Evolutionary conservation across 2,329 filamentous ascomycete species (phyloP), one percentile per base, ranked within the genome.

Genomic region (Aureobasidium sp.): DNA sequence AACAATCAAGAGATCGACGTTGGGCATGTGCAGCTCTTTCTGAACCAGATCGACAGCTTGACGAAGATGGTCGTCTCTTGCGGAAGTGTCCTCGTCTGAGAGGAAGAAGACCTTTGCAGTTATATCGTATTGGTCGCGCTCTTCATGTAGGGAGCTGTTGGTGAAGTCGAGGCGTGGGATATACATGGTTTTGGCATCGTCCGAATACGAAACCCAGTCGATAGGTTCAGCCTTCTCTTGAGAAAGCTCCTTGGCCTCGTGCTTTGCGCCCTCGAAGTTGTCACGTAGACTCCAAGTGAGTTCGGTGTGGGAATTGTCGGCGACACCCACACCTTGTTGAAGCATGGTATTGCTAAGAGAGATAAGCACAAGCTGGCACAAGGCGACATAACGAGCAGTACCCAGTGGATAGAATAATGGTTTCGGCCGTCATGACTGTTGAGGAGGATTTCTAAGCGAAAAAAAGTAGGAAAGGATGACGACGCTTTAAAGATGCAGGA

Each of bases 41-140:
- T 88, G 80, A 10, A 97, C 92, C 10, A 96, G 76, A 57, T 85
- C 79, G 66, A 99, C 80, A 1, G 94, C 93, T 70, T 95, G 89
- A 61, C 82, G 77, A 9, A 89, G 88, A 71, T 96, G 87, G 60
- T 80, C 78, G 66, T 83, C 83, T 63, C 93, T 85, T 10, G 66
- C 57, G 30, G 66, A 64, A 11, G 55, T 66, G 27, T 68, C 64
- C 27, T 66, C 68, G 21, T 83, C 84, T 3, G 91, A 88, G 32
- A 97, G 82, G 75, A 94, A 95, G 79, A 99, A 99, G 27, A 99
- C 77, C 76, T 99, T 99, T 64, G 94, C 87, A 0, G 93, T 97
- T 70, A 97, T 91, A 71, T 97, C 91, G 78, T 99, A 99, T 67
- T 91, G 86, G 63, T 83, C 80, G 30, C 88, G 81, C 67, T 96